Evolutionary conservation across 2,329 filamentous ascomycete genomes (phyloP).

Genomic region (Xylaria sp.): DNA sequence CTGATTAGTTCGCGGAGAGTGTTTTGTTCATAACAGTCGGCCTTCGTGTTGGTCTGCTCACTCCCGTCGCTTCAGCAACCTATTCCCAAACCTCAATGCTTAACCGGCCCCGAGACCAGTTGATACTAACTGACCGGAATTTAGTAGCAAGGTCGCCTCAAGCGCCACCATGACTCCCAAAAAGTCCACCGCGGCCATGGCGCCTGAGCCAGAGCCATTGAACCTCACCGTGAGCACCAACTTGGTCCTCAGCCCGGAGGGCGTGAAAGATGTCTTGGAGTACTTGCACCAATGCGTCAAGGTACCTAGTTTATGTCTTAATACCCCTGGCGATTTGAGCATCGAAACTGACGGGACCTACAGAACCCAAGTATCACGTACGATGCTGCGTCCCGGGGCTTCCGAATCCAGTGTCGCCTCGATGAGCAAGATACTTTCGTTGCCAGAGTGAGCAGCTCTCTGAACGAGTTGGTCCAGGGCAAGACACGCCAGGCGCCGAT

Average conservation of each 20-base stretch:
- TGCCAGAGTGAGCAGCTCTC: neutral
- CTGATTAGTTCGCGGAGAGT: too few relatives aligned
- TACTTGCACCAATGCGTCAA: constrained; percentile 10
- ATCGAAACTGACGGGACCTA: neutral
- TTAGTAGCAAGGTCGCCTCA: too few relatives aligned
- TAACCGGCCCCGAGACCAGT: too few relatives aligned
- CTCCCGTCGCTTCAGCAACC: too few relatives aligned
- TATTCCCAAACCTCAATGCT: too few relatives aligned
- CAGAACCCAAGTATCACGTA: constrained; percentile 19
- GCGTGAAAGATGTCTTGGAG: constrained; percentile 18
- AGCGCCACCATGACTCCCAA: too few relatives aligned
- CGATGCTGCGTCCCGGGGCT: constrained; percentile 4
- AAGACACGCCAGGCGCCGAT: constrained; percentile 5
- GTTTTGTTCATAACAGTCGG: too few relatives aligned
- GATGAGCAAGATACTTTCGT: constrained; percentile 11
- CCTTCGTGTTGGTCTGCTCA: too few relatives aligned
- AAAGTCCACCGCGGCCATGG: neutral
- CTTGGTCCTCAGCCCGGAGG: constrained; percentile 21
- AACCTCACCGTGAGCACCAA: constrained; percentile 23
- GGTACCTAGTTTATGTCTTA: constrained; percentile 10
- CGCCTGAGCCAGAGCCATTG: constrained; percentile 1
- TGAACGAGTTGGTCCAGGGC: constrained; percentile 11
- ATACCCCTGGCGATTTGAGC: neutral
- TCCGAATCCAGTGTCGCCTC: constrained; percentile 15
- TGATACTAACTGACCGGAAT: too few relatives aligned